Evolutionary conservation across 169 alveolate species (phyloP).

Genomic region (Blepharisma undulans): DNA sequence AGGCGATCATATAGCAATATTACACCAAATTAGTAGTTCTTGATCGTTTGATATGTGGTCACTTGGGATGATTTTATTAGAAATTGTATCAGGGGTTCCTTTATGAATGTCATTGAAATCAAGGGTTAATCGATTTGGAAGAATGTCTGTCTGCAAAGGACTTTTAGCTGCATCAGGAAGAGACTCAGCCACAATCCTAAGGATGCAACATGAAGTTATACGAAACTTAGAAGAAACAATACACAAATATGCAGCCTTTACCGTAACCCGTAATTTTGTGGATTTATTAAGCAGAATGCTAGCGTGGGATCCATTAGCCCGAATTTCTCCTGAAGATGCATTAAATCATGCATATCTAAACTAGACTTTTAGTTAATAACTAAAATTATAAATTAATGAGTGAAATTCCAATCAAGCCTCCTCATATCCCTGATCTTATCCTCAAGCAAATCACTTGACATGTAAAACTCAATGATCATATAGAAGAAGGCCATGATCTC

Average conservation of each 20-base stretch:
- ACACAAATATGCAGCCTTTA: slow-evolving; percentile 48
- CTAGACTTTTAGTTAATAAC: background rate
- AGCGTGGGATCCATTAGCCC: slow-evolving; percentile 65
- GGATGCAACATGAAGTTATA: slow-evolving; percentile 58
- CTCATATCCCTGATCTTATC: background rate
- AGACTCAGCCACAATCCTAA: slow-evolving; percentile 70
- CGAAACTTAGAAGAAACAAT: slow-evolving; percentile 47
- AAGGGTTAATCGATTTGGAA: slow-evolving; percentile 65
- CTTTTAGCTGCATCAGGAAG: slow-evolving; percentile 78
- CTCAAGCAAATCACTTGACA: background rate
- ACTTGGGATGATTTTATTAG: slow-evolving; percentile 79
- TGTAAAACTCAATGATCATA: background rate
- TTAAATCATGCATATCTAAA: slow-evolving; percentile 50
- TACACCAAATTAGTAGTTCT: slow-evolving; percentile 42
- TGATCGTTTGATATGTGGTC: slow-evolving; percentile 87
- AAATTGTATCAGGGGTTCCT: slow-evolving; percentile 78
- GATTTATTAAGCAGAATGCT: slow-evolving; percentile 75
- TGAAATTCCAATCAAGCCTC: background rate
- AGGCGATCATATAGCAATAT: slow-evolving; percentile 37
- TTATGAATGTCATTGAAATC: slow-evolving; percentile 81
- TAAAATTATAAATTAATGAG: background rate
- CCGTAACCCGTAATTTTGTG: slow-evolving; percentile 26
- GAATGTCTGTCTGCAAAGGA: slow-evolving; percentile 64
- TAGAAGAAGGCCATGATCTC: background rate
- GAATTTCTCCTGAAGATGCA: slow-evolving; percentile 81